phyloP scores from a whole-genome alignment of 2,329 filamentous ascomycete species.

The Coniella lustricola region DNA sequence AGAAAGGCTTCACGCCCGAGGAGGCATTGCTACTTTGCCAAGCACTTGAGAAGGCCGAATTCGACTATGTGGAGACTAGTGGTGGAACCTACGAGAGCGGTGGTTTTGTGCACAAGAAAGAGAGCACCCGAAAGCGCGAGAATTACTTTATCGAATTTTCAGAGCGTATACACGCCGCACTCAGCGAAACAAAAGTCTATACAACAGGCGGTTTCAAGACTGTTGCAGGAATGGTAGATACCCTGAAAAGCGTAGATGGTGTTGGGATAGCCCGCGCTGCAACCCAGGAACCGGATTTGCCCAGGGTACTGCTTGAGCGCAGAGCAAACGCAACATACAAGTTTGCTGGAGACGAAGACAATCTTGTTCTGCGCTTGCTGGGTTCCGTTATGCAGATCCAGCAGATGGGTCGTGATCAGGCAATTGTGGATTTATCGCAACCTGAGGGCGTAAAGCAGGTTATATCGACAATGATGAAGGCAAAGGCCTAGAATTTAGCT shows the following conservation, averaged over 20 bases:
- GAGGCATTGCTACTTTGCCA: slow-evolving; percentile 42
- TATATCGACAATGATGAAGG: no score
- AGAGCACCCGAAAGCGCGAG: slow-evolving; percentile 47
- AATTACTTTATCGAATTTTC: slow-evolving; percentile 54
- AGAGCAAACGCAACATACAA: slow-evolving; percentile 25
- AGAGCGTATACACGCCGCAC: slow-evolving; percentile 36
- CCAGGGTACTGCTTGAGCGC: slow-evolving; percentile 37
- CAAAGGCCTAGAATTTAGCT: no score
- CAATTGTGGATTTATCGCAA: no score
- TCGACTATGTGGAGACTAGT: slow-evolving; percentile 52
- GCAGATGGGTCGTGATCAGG: no score
- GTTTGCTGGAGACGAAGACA: no score
- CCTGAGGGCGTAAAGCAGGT: no score
- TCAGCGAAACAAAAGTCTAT: slow-evolving; percentile 44
- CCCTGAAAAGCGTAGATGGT: slow-evolving; percentile 46
- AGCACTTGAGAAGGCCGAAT: slow-evolving; percentile 40
- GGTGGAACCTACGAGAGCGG: slow-evolving; percentile 52
- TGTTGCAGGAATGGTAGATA: slow-evolving; percentile 46
- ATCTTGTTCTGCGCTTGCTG: no score
- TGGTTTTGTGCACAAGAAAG: slow-evolving; percentile 43
- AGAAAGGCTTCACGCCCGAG: slow-evolving; percentile 41
- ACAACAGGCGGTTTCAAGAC: slow-evolving; percentile 48
- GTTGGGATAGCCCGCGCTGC: slow-evolving; percentile 47
- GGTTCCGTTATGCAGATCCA: no score
- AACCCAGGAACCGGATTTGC: slow-evolving; percentile 40